Base-by-base conservation (phyloP, 1,284 basidiomycete genomes). In the Pyrrhoderma lamaoense region DNA sequence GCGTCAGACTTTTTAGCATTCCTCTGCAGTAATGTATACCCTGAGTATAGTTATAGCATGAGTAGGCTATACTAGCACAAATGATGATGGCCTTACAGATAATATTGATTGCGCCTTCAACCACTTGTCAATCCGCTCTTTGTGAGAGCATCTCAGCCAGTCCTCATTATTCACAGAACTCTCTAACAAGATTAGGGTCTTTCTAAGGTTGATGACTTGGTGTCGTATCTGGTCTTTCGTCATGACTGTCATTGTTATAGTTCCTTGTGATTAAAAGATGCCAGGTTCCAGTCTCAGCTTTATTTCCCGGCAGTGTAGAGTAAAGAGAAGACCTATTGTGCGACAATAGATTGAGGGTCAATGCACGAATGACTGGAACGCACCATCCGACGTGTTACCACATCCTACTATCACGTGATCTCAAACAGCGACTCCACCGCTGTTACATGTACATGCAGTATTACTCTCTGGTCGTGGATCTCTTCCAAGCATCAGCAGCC, bases 181-280 rank as follows among this genome's bases (percentile, higher is more conserved):
- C 55, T 88, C 81, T 0, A 89, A 70, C 50, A 79, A 66, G 42
- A 75, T 70, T 5, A 88, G 66, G 1, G 89, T 71, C 36, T 83
- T 73, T 8, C 68, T 65, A 8, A 89, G 69, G 62, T 89, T 89
- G 14, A 89, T 75, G 56, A 77, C 75, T 68, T 88, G 81, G 56
- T 85, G 85, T 11, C 65, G 56, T 3, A 62, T 51, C 57, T 75
- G 70, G 46, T 76, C 74, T 50, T 62, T 60, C 9, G 64, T 64
- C 31, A 56, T 47, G 16, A 47, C 22, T 31, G 50, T 27, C 45
- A 54, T 52, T 16, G 8, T 40, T 5, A 14, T 40, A 40, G 38
- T 40, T 16, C 7, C 14, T 40, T n/a, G 27, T 31, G 27, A 31
- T n/a, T n/a, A n/a, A n/a, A n/a, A n/a, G n/a, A n/a, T n/a, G n/a